Base-by-base conservation (phyloP, 176 grass and related monocot genomes). In the Carex parvula region DNA sequence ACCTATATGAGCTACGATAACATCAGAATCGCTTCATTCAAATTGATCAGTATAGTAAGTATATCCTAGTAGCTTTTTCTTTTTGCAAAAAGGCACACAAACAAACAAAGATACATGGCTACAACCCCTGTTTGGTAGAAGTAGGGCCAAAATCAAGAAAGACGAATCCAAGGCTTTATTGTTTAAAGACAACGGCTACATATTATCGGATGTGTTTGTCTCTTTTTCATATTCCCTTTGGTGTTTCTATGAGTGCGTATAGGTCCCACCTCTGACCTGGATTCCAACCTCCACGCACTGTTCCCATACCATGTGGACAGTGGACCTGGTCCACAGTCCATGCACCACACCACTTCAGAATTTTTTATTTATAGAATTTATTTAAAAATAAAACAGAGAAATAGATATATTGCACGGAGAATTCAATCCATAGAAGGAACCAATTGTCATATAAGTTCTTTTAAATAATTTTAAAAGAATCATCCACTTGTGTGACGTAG, bases 111-210 rank as follows among this genome's bases (percentile, higher is more conserved):
- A 42, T 72, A 72, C 69, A 71, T 71, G 70, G 70, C 22, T 48
- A 52, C 37, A 50, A 13, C 9, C 70, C n/a, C 20, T 24, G 70
- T 55, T 76, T 76, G 72, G 72, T 76, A 57, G 24, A 17, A 29
- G 26, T 57, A 52, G 73, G 52, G 20, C 52, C 52, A 50, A 76
- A 76, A 64, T 64, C 11, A 70, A 78, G 73, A 78, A 55, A 56
- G 50, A 56, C 50, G 73, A 57, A 78, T 78, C 73, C 73, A 16
- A 57, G 73, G 73, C 73, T 57, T 55, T 78, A 78, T 18, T 32
- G 52, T 56, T 78, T 33, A 78, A 78, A 57, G 73, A 78, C 73
- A 78, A 78, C 46, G 71, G 73, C 73, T 78, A 78, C 50, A 77
- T 77, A 76, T 3, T 29, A 77, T 32, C 24, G 33, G 17, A 56